A percentile compares a stretch with the other conserved stretches of the same genome.
Evolutionary conservation across 2,329 filamentous ascomycete genomes (phyloP).

Genomic region (Fusarium decemcellulare): DNA sequence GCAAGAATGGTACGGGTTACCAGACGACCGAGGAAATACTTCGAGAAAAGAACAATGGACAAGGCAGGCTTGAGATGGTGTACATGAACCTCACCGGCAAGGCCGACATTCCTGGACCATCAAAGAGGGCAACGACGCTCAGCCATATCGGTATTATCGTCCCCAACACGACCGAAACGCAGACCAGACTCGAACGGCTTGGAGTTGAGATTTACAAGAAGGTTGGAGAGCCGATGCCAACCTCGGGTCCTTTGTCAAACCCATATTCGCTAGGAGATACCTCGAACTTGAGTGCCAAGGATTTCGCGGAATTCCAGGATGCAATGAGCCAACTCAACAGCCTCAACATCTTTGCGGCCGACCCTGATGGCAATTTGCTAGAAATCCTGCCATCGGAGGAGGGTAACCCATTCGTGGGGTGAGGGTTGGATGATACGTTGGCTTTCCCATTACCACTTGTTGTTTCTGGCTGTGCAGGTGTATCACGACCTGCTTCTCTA

Average conservation of each 20-base stretch:
- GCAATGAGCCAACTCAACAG: background rate
- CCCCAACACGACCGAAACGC: slow-evolving; percentile 8
- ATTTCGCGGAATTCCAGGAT: background rate
- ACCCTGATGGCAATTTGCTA: slow-evolving; percentile 18
- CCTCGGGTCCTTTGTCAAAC: background rate
- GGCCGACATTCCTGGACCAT: no score
- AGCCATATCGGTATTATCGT: slow-evolving; percentile 9
- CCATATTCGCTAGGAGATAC: slow-evolving; percentile 3
- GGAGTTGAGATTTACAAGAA: slow-evolving; percentile 14
- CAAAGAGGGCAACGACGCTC: background rate
- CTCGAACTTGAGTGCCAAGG: background rate
- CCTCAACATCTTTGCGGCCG: slow-evolving; percentile 6
- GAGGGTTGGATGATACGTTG: no score
- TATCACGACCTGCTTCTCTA: no score
- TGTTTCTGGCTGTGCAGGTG: no score
- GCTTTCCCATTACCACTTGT: no score
- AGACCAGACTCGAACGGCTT: background rate
- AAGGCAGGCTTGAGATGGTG: slow-evolving; percentile 5
- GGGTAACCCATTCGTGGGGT: background rate
- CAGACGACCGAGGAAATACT: slow-evolving; percentile 10
- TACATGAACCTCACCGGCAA: background rate
- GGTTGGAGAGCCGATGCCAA: slow-evolving; percentile 1
- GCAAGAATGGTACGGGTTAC: slow-evolving; percentile 7
- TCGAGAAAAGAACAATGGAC: slow-evolving; percentile 9
- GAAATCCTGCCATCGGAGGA: slow-evolving; percentile 11